Evolutionary conservation across 495 filamentous ascomycete species (phyloP).

Genomic region (Aspergillus hancockii): DNA sequence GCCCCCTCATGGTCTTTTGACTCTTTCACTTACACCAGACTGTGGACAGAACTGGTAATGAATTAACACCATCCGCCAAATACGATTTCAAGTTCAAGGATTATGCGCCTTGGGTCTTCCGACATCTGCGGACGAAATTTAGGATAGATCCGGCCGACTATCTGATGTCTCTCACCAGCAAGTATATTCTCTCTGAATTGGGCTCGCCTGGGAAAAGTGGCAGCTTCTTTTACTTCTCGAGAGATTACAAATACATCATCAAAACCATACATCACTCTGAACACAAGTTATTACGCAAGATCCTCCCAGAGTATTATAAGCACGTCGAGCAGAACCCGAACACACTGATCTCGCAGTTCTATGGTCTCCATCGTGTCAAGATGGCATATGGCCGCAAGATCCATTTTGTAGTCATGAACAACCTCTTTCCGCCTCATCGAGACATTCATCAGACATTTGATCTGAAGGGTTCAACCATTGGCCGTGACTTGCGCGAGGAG

Average conservation of each 20-base stretch:
- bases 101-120: slow-evolving; percentile 99
- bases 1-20: background rate
- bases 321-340: slow-evolving; percentile 94
- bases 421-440: slow-evolving; percentile 93
- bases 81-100: slow-evolving; percentile 99
- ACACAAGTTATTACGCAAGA: slow-evolving; percentile 91
- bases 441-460: slow-evolving; percentile 98
- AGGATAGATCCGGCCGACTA: slow-evolving; percentile 95
- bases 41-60: slow-evolving; percentile 77
- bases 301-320: slow-evolving; percentile 89
- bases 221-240: slow-evolving; percentile 99
- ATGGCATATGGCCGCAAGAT: slow-evolving; percentile 98
- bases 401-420: slow-evolving; percentile 99
- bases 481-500: slow-evolving; percentile 86
- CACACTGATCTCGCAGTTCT: slow-evolving; percentile 96
- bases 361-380: slow-evolving; percentile 96
- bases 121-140: slow-evolving; percentile 86
- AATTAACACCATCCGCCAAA: slow-evolving; percentile 95
- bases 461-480: slow-evolving; percentile 95
- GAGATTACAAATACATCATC: slow-evolving; percentile 99
- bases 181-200: slow-evolving; percentile 96
- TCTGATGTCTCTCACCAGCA: slow-evolving; percentile 96
- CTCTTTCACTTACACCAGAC: slow-evolving; percentile 20
- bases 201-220: slow-evolving; percentile 98
- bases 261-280: slow-evolving; percentile 98